A percentile compares a stretch with the other conserved stretches of the same genome.
Evolutionary conservation across 108 stramenopile genomes (phyloP).

Genomic region (Cyclotella cryptica): DNA sequence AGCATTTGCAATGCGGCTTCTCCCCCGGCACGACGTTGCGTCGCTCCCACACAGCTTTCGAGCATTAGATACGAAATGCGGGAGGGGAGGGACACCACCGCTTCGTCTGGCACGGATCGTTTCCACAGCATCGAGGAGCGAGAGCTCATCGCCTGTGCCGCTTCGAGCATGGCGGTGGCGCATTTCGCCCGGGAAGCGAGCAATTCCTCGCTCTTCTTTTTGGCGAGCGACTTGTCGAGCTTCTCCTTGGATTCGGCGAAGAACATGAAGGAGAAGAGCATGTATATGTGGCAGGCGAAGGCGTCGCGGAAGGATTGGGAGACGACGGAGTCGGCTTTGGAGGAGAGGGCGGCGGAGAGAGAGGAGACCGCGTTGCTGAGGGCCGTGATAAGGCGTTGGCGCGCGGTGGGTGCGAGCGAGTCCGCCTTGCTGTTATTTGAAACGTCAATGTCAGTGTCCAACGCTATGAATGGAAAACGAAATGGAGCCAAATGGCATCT

Average conservation of each 20-base stretch:
- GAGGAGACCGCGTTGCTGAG: not conserved
- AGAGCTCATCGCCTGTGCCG: conserved; percentile 66
- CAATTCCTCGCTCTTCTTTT: conserved; percentile 40
- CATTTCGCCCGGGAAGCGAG: conserved; percentile 56
- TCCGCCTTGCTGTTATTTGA: conserved; percentile 3
- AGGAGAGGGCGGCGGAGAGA: conserved; percentile 6
- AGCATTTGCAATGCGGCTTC: conserved; percentile 79
- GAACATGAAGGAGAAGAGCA: conserved; percentile 90
- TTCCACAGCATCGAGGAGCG: conserved; percentile 72
- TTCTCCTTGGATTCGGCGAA: conserved; percentile 81
- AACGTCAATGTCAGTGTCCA: not conserved
- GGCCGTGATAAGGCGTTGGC: not conserved
- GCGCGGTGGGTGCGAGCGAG: conserved; percentile 4
- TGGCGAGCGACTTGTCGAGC: conserved; percentile 25
- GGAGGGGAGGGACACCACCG: conserved; percentile 75
- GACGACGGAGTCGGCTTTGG: conserved; percentile 45
- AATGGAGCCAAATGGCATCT: not conserved
- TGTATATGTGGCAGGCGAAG: conserved; percentile 84
- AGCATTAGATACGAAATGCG: conserved; percentile 88
- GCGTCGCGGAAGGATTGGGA: conserved; percentile 81
- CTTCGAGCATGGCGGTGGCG: conserved; percentile 71
- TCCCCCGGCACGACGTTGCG: conserved; percentile 71
- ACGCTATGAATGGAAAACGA: not conserved
- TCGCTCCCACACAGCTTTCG: conserved; percentile 72
- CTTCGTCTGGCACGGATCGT: conserved; percentile 83